Conservation (phyloP, 2,329 filamentous ascomycete genomes). For the Aspergillus fructus region DNA sequence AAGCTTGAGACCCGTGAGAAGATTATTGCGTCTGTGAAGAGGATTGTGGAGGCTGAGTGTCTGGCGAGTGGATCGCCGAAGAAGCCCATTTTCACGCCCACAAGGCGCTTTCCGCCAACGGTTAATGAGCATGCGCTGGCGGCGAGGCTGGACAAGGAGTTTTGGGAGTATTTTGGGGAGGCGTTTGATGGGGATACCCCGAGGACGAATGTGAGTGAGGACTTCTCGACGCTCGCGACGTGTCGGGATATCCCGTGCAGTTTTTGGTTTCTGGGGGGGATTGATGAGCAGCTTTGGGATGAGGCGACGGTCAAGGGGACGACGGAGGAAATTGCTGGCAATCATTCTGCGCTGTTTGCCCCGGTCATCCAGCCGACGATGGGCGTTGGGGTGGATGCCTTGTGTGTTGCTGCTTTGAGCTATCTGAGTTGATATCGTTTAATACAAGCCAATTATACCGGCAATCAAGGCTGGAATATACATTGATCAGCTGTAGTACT, state of each 20-base stretch:
- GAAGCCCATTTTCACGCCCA: slow-evolving; percentile 48
- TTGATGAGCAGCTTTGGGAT: slow-evolving; percentile 53
- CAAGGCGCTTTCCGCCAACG: slow-evolving; percentile 53
- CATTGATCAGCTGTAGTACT: no score
- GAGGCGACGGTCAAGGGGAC: slow-evolving; percentile 45
- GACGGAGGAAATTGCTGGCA: slow-evolving; percentile 53
- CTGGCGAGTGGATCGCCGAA: slow-evolving; percentile 51
- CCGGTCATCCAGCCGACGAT: slow-evolving; percentile 61
- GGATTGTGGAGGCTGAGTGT: slow-evolving; percentile 60
- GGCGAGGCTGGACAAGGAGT: slow-evolving; percentile 44
- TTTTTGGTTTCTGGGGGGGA: slow-evolving; percentile 60
- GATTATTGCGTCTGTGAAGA: slow-evolving; percentile 49
- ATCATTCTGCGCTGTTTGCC: slow-evolving; percentile 61
- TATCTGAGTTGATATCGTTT: slow-evolving; percentile 25
- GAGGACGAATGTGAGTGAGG: slow-evolving; percentile 50
- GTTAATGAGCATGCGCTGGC: slow-evolving; percentile 52
- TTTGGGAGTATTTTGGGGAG: slow-evolving; percentile 48
- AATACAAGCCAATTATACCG: no score
- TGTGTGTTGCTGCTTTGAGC: slow-evolving; percentile 53
- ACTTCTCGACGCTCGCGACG: slow-evolving; percentile 58
- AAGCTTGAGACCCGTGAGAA: slow-evolving; percentile 47
- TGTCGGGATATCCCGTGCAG: slow-evolving; percentile 50
- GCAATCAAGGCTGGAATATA: no score
- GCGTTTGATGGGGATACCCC: slow-evolving; percentile 34
- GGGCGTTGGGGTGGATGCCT: slow-evolving; percentile 51